phyloP scores from a whole-genome alignment of 225 moss, liverwort and hornwort genomes.

The Anthoceros angustus region DNA sequence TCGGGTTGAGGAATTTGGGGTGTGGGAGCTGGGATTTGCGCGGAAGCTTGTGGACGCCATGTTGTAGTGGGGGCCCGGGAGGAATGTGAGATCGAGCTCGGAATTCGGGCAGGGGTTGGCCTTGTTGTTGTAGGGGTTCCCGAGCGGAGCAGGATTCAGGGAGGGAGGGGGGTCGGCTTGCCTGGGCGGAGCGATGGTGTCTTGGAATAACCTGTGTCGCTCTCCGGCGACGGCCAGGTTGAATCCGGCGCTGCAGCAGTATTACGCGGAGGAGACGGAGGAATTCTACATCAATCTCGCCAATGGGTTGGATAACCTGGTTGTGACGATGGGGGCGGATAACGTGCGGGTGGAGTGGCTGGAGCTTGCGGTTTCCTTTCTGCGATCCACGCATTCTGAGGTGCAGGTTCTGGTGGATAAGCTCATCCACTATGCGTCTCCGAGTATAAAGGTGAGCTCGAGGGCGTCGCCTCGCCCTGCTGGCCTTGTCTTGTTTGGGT shows the following conservation, averaged over 20 bases:
- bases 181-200: background rate
- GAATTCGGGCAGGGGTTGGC: background rate
- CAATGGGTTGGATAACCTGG: background rate
- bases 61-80: too few relatives aligned
- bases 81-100: too few relatives aligned
- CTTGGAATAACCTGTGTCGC: background rate
- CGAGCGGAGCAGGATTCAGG: background rate
- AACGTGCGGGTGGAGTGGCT: slow-evolving; percentile 1
- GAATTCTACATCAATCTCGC: slow-evolving; percentile 3
- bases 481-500: background rate
- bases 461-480: background rate
- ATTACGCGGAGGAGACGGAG: slow-evolving; percentile 2
- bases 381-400: background rate
- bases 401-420: background rate
- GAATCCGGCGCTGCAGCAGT: slow-evolving; percentile 1
- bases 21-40: too few relatives aligned
- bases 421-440: background rate
- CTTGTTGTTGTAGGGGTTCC: background rate
- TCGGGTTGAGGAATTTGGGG: too few relatives aligned
- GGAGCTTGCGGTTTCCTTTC: background rate
- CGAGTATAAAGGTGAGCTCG: too few relatives aligned
- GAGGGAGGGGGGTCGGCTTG: background rate
- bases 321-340: background rate
- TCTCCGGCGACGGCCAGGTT: background rate
- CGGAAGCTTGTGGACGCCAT: too few relatives aligned